phyloP scores from a whole-genome alignment of 2,329 filamentous ascomycete genomes.

The Talaromyces albobiverticillius region DNA sequence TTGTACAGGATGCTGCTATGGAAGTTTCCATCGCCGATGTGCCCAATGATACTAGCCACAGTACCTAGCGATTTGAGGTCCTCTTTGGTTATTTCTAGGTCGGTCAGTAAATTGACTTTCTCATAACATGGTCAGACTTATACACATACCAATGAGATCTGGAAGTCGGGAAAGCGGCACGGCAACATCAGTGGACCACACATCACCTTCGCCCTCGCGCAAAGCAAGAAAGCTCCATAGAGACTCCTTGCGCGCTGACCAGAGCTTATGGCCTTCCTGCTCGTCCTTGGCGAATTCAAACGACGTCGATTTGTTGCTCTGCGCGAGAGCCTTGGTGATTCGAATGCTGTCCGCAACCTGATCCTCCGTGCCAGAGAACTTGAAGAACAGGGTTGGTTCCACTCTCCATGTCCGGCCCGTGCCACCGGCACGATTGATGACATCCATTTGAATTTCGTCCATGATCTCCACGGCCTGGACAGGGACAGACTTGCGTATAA shows the following conservation, averaged over 20 bases:
- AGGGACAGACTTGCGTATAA: constrained; percentile 64
- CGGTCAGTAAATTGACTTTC: constrained; percentile 10
- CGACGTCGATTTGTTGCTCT: constrained; percentile 53
- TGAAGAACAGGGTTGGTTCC: constrained; percentile 44
- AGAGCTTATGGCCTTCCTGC: constrained; percentile 54
- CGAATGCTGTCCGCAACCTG: constrained; percentile 76
- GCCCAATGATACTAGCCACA: constrained; percentile 83
- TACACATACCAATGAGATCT: constrained; percentile 54
- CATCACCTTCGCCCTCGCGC: constrained; percentile 53
- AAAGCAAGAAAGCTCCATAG: constrained; percentile 61
- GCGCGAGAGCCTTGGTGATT: constrained; percentile 66
- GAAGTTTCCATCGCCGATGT: constrained; percentile 93
- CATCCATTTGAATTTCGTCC: constrained; percentile 62
- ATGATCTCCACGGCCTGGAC: constrained; percentile 66
- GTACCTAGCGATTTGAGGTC: constrained; percentile 82
- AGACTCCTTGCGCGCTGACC: constrained; percentile 60
- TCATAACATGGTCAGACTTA: not conserved
- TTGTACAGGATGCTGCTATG: constrained; percentile 91
- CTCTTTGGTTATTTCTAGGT: constrained; percentile 76
- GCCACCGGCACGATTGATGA: constrained; percentile 64
- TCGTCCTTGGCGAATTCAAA: constrained; percentile 57
- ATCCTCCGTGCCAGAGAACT: constrained; percentile 71
- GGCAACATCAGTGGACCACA: constrained; percentile 62
- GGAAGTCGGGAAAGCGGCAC: constrained; percentile 60
- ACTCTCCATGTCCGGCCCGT: constrained; percentile 50